Evolutionary conservation across 148 eudicot genomes (phyloP), one percentile per base, ranked within the genome.

Genomic region (Amaranthus palmeri): DNA sequence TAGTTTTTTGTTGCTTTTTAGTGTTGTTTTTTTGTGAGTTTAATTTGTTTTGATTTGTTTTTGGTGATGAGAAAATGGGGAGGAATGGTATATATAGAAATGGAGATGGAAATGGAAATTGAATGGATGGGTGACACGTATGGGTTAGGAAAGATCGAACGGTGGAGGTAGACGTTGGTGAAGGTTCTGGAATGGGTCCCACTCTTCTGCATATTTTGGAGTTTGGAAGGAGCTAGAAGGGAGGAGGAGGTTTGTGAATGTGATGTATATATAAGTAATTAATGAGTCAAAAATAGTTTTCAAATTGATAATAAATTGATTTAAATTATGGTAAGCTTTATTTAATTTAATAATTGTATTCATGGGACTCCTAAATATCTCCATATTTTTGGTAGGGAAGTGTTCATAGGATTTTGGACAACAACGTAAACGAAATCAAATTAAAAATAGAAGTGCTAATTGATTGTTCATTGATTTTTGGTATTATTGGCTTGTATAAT

Each of bases 151-250:
- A 7, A 8, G 57, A 74, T 74, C 77, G 3, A 43, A 74, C 77
- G 71, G 67, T 74, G 51, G 72, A 4, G 9, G 6, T 49, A 5
- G 47, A 48, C 4, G 50, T 15, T 49, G 44, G 3, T 1, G 78
- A 75, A 75, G 18, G 13, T 68, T 75, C 78, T 59, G 60, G 78
- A 75, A 59, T 67, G 58, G 78, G 67, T 17, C 60, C 71, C n/a
- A 56, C 60, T 2, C 6, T 17, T 46, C 57, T 42, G 45, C 1
- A 63, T 67, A 56, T 42, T 74, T 50, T 67, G 72, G 78, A 68
- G 59, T 74, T 50, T 67, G 72, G 78, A 75, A 67, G 4, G 6
- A 25, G 42, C 78, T 75, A 58, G 78, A 75, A 68, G 8, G 7
- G 12, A 8, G 40, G 14, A 64, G 53, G 41, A n/a, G 51, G 36